phyloP scores from a whole-genome alignment of 306 rosid genomes.

The Abrus pulchellus region DNA sequence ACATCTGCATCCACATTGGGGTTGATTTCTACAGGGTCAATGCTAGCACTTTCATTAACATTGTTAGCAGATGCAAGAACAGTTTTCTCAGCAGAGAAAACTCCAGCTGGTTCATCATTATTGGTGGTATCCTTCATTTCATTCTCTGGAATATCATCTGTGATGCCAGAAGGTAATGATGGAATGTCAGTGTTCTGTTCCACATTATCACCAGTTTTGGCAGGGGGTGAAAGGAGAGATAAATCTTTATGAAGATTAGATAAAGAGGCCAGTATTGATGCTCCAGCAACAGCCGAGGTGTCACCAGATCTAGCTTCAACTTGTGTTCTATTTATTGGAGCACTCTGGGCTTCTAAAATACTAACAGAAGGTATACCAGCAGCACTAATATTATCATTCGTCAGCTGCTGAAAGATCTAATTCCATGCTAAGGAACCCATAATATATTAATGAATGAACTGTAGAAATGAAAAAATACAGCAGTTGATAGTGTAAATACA shows the following conservation, averaged over 20 bases:
- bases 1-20: constrained; percentile 59
- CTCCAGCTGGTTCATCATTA: constrained; percentile 58
- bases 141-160: constrained; percentile 59
- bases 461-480: constrained; percentile 22
- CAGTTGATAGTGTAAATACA: too few species aligned
- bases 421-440: constrained; percentile 58
- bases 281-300: constrained; percentile 88
- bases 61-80: constrained; percentile 58
- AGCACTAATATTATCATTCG: constrained; percentile 58
- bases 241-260: constrained; percentile 73
- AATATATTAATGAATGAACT: constrained; percentile 14
- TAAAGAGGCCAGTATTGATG: constrained; percentile 89
- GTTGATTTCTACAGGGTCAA: constrained; percentile 62
- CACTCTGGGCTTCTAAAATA: constrained; percentile 86
- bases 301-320: constrained; percentile 89
- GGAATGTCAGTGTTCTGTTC: constrained; percentile 64
- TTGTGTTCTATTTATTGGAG: constrained; percentile 75
- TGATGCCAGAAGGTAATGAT: constrained; percentile 61
- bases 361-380: constrained; percentile 69
- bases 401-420: constrained; percentile 89
- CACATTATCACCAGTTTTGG: constrained; percentile 65
- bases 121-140: constrained; percentile 65
- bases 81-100: constrained; percentile 61
- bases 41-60: constrained; percentile 61
- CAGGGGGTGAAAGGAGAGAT: constrained; percentile 69